Base-by-base conservation (phyloP, 225 moss, liverwort and hornwort species). In the Bryum argenteum region DNA sequence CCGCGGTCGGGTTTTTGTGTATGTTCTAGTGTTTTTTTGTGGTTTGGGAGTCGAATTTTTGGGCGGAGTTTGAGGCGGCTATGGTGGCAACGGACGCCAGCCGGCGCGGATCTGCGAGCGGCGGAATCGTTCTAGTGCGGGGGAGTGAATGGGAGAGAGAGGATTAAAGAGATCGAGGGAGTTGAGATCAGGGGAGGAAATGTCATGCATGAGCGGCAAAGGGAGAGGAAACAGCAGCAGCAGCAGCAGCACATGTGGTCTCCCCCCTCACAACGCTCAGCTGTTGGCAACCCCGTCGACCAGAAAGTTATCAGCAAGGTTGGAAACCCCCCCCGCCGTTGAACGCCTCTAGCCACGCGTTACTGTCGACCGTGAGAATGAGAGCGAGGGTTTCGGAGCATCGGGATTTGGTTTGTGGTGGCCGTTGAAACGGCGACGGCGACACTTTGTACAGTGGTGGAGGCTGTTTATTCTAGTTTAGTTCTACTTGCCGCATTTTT, bases 191-290 rank as follows among this genome's bases (percentile, higher is more conserved):
- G 78, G 78, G 85, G 84, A 75, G 77, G 80, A 77, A 80, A 76
- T 81, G 82, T 79, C 78, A 83, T 87, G 83, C 86, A 79, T 74
- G 81, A 80, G 82, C 79, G 69, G 80, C 79, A 70, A 75, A 86
- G 80, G 83, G 81, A 77, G 81, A 80, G 80, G n/a, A n/a, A n/a
- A n/a, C n/a, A n/a, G 74, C 86, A 89, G 86, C 75, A 86, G 71
- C 88, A 87, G 85, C 72, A 86, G 77, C 89, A 89, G 89, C 89
- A 84, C 89, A 87, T 89, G 88, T 80, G 80, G 73, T 74, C 78
- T 59, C 67, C 80, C 79, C 82, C 80, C 71, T 79, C 71, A 75
- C 83, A 82, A 71, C 80, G 83, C 59, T 86, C 87, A 66, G 78
- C 87, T 81, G 83, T 83, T 78, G 83, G 75, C 81, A 79, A 74